Percentiles rank a stretch among this genome's conserved stretches.
Evolutionary conservation across 345 rosid genomes (phyloP).

Genomic region (Citrus mangshanensis): DNA sequence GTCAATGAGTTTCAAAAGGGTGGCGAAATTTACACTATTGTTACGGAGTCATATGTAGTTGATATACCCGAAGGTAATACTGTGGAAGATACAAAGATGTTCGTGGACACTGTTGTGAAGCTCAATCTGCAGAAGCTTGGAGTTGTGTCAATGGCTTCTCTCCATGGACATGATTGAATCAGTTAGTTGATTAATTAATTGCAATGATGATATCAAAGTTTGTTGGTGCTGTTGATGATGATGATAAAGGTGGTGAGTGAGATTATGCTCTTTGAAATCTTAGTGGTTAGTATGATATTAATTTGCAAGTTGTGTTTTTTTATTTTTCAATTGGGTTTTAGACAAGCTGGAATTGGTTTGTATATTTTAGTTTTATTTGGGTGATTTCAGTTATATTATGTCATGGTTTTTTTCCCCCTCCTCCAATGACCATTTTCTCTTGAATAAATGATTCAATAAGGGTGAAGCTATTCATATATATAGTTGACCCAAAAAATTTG

Average conservation of each 20-base stretch:
- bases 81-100: constrained; percentile 77
- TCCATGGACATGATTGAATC: constrained; percentile 38
- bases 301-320: background rate
- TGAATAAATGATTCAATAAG: too few relatives aligned
- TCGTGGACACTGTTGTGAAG: constrained; percentile 87
- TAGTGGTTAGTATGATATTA: background rate
- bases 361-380: constrained; percentile 6
- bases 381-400: background rate
- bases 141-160: constrained; percentile 45
- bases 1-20: constrained; percentile 56
- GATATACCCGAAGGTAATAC: constrained; percentile 87
- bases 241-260: background rate
- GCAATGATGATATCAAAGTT: background rate
- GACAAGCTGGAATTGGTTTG: background rate
- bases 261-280: constrained; percentile 1
- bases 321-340: background rate
- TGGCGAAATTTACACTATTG: constrained; percentile 53
- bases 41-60: constrained; percentile 72
- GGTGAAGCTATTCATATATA: too few relatives aligned
- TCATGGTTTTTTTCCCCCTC: too few relatives aligned
- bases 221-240: background rate
- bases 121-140: constrained; percentile 84
- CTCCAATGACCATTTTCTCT: too few relatives aligned
- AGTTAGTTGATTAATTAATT: too few relatives aligned
- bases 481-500: background rate